Evolutionary conservation across 148 eudicot genomes (phyloP).

Genomic region (Spergularia bocconei): DNA sequence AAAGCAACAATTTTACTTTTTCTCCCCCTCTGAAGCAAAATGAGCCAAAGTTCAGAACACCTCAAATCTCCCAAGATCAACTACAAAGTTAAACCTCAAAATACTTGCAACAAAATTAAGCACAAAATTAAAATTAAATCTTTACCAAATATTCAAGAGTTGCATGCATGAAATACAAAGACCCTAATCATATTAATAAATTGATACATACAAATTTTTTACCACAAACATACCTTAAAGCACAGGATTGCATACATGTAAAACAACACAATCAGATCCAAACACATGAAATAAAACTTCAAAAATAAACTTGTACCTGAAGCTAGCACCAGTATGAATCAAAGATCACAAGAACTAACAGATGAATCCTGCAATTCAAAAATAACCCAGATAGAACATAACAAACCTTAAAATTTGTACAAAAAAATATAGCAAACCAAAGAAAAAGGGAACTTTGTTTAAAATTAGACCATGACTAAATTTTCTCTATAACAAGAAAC

Average conservation of each 20-base stretch:
- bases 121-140: background rate
- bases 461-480: background rate
- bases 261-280: too few relatives aligned
- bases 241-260: too few relatives aligned
- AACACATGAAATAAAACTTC: background rate
- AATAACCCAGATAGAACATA: slow-evolving; percentile 17
- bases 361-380: slow-evolving; percentile 24
- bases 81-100: background rate
- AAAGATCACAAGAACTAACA: background rate
- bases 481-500: background rate
- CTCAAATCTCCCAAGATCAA: background rate
- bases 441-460: background rate
- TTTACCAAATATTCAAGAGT: background rate
- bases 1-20: background rate
- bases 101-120: background rate
- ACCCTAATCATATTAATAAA: too few relatives aligned
- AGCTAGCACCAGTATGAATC: slow-evolving; percentile 2
- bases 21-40: too few relatives aligned
- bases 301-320: slow-evolving; percentile 18
- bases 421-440: background rate
- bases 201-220: too few relatives aligned
- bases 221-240: too few relatives aligned
- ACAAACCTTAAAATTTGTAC: slow-evolving; percentile 13
- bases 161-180: slow-evolving; percentile 8
- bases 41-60: slow-evolving; percentile 1